phyloP scores from a whole-genome alignment of 2,329 filamentous ascomycete genomes.

The Phaeosphaeriaceae sp. region DNA sequence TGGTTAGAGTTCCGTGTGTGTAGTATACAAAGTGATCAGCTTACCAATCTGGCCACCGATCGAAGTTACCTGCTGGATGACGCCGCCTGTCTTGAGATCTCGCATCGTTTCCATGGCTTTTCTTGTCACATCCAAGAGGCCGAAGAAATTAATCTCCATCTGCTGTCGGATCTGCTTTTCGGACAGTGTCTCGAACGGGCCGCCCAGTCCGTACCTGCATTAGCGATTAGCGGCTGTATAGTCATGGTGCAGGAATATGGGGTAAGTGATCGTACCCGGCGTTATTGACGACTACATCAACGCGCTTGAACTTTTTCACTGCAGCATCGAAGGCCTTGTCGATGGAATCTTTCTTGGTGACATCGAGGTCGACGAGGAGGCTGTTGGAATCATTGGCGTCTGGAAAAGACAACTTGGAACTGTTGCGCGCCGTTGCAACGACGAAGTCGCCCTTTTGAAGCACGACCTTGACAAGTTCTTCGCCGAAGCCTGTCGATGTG shows the following conservation, averaged over 20 bases:
- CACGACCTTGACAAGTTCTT: constrained; percentile 53
- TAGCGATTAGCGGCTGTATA: neutral
- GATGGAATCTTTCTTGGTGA: constrained; percentile 57
- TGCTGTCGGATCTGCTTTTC: constrained; percentile 60
- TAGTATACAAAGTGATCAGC: neutral
- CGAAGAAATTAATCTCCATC: constrained; percentile 69
- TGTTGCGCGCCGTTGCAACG: constrained; percentile 56
- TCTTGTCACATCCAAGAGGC: constrained; percentile 62
- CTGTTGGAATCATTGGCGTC: constrained; percentile 57
- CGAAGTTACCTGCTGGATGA: constrained; percentile 64
- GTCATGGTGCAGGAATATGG: neutral
- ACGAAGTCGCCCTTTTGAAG: constrained; percentile 55
- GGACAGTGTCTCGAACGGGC: constrained; percentile 61
- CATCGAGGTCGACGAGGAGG: constrained; percentile 61
- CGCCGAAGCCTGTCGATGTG: constrained; percentile 57
- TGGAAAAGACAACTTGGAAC: constrained; percentile 51
- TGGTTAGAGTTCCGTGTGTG: neutral
- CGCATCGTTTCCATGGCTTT: constrained; percentile 55
- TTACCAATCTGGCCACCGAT: constrained; percentile 58
- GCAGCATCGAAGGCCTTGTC: constrained; percentile 56
- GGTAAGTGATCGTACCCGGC: constrained; percentile 51
- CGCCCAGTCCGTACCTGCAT: constrained; percentile 57
- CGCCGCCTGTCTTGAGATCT: constrained; percentile 59
- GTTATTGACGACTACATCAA: constrained; percentile 70
- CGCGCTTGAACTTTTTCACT: constrained; percentile 59